These are phyloP conservation scores for Smittium culicis DNA, from an alignment of 371 early-diverging fungal species.

Conservation along the genomic window DNA sequence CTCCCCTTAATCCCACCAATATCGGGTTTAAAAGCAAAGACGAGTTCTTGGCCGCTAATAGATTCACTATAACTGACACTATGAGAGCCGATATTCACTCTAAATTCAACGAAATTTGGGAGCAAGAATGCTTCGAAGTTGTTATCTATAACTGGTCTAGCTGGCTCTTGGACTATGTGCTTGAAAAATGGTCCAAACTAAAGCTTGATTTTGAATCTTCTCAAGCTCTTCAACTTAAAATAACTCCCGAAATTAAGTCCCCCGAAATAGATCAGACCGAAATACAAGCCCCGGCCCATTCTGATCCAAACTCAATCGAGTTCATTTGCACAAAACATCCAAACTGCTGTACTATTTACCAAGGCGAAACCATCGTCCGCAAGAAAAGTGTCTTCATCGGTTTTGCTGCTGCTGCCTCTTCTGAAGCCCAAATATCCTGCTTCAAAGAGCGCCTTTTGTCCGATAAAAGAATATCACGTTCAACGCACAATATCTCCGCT, in stretches of 20 bases:
- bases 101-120: constrained; percentile 40
- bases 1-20: not conserved
- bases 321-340: not conserved
- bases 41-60: too few species aligned
- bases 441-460: constrained; percentile 46
- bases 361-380: constrained; percentile 50
- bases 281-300: too few species aligned
- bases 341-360: constrained; percentile 19
- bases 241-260: too few species aligned
- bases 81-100: constrained; percentile 31
- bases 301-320: too few species aligned
- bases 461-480: constrained; percentile 62
- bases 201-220: too few species aligned
- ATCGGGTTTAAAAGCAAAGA: too few species aligned
- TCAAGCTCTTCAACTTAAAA: too few species aligned
- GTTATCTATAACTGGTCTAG: constrained; percentile 63
- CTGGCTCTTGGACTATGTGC: constrained; percentile 48
- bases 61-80: constrained; percentile 12
- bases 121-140: constrained; percentile 42
- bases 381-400: constrained; percentile 72
- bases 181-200: too few species aligned
- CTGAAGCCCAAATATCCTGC: constrained; percentile 47
- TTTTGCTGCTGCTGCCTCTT: not conserved
- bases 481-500: constrained; percentile 83
- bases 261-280: too few species aligned